Evolutionary conservation across 1,284 basidiomycete genomes (phyloP).

Genomic region (Heterobasidion occidentale): DNA sequence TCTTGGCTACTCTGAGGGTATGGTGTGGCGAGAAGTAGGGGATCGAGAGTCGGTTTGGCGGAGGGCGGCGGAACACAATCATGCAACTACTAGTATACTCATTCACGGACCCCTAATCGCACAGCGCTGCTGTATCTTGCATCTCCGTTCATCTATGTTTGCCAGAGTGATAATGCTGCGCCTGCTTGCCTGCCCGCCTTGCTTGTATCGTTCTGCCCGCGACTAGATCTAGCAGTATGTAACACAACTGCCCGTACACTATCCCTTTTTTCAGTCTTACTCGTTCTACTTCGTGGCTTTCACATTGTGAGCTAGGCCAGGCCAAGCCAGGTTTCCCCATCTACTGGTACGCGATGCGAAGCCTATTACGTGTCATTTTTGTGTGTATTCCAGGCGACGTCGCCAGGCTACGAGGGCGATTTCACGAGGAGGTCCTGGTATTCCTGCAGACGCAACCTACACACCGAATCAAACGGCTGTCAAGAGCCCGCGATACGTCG

Average conservation of each 20-base stretch:
- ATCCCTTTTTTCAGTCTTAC: too few species aligned
- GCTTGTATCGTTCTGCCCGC: too few species aligned
- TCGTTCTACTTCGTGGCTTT: too few species aligned
- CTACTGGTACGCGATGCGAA: too few species aligned
- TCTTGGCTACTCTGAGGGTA: not conserved
- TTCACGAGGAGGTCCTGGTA: conserved; percentile 40
- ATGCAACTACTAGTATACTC: not conserved
- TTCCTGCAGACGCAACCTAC: conserved; percentile 64
- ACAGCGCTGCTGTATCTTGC: not conserved
- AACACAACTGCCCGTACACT: too few species aligned
- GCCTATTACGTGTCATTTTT: too few species aligned
- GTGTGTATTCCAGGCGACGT: not conserved
- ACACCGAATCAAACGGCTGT: not conserved
- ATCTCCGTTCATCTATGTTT: not conserved
- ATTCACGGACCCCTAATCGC: not conserved
- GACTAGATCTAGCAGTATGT: too few species aligned
- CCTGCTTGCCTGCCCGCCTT: too few species aligned
- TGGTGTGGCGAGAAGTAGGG: not conserved
- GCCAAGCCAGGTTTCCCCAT: too few species aligned
- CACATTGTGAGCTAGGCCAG: too few species aligned
- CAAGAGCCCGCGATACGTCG: not conserved
- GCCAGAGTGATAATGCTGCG: not conserved
- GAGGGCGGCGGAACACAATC: not conserved
- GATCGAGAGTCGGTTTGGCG: not conserved
- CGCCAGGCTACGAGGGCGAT: not conserved